A percentile compares a stretch with the other conserved stretches of the same genome.
phyloP scores from a whole-genome alignment of 176 grass and related monocot genomes.

The Paspalum notatum region DNA sequence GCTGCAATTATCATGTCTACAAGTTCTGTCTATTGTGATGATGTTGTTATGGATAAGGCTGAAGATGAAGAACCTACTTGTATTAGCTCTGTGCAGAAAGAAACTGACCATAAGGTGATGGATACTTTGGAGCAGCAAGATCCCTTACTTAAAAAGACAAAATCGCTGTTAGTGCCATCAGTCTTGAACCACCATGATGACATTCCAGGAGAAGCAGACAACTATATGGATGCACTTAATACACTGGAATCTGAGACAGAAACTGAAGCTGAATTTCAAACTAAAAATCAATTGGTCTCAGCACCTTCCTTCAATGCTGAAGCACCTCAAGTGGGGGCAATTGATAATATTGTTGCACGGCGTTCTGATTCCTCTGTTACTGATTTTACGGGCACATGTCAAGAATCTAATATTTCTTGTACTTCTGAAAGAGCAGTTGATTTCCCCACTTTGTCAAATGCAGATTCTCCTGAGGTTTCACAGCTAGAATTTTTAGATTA shows the following conservation, averaged over 20 bases:
- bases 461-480: slow-evolving; percentile 47
- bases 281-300: slow-evolving; percentile 54
- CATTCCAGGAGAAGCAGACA: slow-evolving; percentile 76
- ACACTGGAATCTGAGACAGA: slow-evolving; percentile 94
- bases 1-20: slow-evolving; percentile 63
- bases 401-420: slow-evolving; percentile 18
- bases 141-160: slow-evolving; percentile 54
- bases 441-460: slow-evolving; percentile 51
- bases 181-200: slow-evolving; percentile 59
- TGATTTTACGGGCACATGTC: slow-evolving; percentile 37
- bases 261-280: slow-evolving; percentile 67
- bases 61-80: slow-evolving; percentile 41
- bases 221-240: slow-evolving; percentile 92
- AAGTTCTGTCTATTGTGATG: slow-evolving; percentile 71
- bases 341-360: slow-evolving; percentile 38
- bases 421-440: slow-evolving; percentile 28
- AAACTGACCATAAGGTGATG: slow-evolving; percentile 33
- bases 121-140: slow-evolving; percentile 51
- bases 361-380: slow-evolving; percentile 46
- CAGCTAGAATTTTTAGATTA: slow-evolving; percentile 23
- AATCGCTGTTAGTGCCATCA: slow-evolving; percentile 49
- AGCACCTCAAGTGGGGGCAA: slow-evolving; percentile 28
- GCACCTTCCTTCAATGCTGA: slow-evolving; percentile 37
- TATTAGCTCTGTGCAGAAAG: slow-evolving; percentile 40
- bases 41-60: slow-evolving; percentile 67